These are phyloP conservation scores for Colletotrichum sojae DNA, from an alignment of 2,329 filamentous ascomycete genomes.

Conservation along the genomic window DNA sequence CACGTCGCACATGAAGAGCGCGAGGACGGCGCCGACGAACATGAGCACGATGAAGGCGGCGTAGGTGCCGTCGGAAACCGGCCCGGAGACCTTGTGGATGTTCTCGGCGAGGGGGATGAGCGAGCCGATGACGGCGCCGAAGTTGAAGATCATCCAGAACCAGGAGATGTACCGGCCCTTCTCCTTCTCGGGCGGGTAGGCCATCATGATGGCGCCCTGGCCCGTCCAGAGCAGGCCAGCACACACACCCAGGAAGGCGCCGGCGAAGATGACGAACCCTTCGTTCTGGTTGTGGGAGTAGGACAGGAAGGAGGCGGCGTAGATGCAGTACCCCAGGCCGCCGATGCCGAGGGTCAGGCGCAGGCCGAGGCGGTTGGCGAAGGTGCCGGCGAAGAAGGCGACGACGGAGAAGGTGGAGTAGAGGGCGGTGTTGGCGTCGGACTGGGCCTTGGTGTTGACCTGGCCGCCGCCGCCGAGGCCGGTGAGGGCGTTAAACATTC, in stretches of 20 bases:
- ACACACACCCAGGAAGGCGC: constrained; percentile 82
- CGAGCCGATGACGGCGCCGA: constrained; percentile 89
- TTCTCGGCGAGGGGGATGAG: constrained; percentile 82
- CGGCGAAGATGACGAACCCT: constrained; percentile 83
- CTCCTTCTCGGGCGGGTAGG: constrained; percentile 83
- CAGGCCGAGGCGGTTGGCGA: constrained; percentile 83
- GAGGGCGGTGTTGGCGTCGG: constrained; percentile 78
- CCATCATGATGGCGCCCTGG: constrained; percentile 90
- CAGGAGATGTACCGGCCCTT: constrained; percentile 92
- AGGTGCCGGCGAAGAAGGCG: constrained; percentile 80
- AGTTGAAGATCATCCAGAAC: constrained; percentile 97
- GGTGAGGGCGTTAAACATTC: constrained; percentile 79
- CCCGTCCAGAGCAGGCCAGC: constrained; percentile 87
- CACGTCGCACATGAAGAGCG: constrained; percentile 79
- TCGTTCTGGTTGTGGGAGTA: constrained; percentile 78
- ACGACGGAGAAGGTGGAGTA: constrained; percentile 80
- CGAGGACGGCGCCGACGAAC: constrained; percentile 77
- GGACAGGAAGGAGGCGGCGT: constrained; percentile 78
- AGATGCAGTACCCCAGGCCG: constrained; percentile 83
- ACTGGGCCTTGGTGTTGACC: constrained; percentile 67
- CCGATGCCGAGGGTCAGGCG: constrained; percentile 78
- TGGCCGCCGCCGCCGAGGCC: constrained; percentile 77
- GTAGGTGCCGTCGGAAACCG: constrained; percentile 85
- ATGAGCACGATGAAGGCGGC: constrained; percentile 91
- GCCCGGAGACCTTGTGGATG: constrained; percentile 67